Evolutionary conservation across 148 eudicot genomes (phyloP), one percentile per base, ranked within the genome.

Genomic region (Fallopia convolvulus): DNA sequence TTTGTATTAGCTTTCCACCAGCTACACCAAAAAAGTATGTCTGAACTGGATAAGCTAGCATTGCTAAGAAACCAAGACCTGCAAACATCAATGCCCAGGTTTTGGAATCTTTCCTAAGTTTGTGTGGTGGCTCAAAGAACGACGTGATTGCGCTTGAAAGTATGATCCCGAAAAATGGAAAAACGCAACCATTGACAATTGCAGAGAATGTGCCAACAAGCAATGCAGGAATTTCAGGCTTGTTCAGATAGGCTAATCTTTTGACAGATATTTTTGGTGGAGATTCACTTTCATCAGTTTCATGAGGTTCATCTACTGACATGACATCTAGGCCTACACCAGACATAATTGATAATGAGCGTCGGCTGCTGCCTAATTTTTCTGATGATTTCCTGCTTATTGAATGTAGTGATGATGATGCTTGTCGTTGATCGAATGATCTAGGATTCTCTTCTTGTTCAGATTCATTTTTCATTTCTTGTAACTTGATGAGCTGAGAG

Each of bases 231-330:
- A 86, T 8, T 78, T 88, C 91, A 15, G 91, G 89, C 78, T 86
- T 87, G 87, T 88, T 88, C 41, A 90, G 87, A 77, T 52, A 68
- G 13, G 88, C 90, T 23, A 90, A 88, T 18, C 93, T 85, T 8
- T 83, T 77, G 2, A 90, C 17, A 5, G 87, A 84, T 56, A 90
- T 87, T 71, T 83, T 33, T 46, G 88, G 87, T 30, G 78, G 83
- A 66, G 84, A 56, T 80, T 83, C 80, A n/a, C 18, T 4, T 9
- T 32, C 81, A 39, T 80, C 81, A 58, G 55, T 50, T 65, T 75
- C 83, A 10, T 48, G 15, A 44, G 32, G 32, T 4, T 46, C 53
- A 11, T 46, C 53, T 11, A 21, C 12, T 73, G 70, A 63, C 33
- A 60, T 23, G 33, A 8, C 1, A 21, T 41, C 75, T 61, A n/a